Conservation (phyloP, 164 flowering plant genomes). For the Santalum album region DNA sequence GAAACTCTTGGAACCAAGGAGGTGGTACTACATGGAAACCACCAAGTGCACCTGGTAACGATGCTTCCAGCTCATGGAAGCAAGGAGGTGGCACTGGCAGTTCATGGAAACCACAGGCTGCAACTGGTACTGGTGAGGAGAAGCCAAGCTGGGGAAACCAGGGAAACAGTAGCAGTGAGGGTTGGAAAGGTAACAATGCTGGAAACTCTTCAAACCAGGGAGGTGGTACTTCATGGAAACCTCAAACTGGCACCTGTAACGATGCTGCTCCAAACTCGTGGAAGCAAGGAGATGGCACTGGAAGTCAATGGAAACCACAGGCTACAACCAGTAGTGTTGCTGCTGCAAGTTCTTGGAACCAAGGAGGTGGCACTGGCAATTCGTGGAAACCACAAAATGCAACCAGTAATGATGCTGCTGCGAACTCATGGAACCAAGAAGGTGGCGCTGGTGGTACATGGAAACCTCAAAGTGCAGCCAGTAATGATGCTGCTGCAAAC, state of each 20-base stretch:
- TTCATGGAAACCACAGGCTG: not conserved
- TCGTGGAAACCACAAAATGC: too few relatives aligned
- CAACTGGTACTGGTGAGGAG: conserved; percentile 13
- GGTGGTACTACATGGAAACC: conserved; percentile 6
- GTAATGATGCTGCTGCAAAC: too few relatives aligned
- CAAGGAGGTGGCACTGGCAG: not conserved
- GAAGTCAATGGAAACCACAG: not conserved
- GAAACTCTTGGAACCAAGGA: conserved; percentile 17
- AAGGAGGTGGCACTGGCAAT: too few relatives aligned
- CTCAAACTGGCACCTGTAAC: not conserved
- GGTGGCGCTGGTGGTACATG: not conserved
- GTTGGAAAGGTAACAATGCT: conserved; percentile 13
- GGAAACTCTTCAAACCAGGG: conserved; percentile 17
- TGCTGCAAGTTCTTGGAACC: too few relatives aligned
- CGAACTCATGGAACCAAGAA: not conserved
- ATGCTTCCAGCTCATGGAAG: not conserved
- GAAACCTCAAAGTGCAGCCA: not conserved
- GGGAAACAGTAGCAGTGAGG: conserved; percentile 7
- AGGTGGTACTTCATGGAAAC: conserved; percentile 6
- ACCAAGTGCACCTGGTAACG: not conserved
- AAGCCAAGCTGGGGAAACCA: conserved; percentile 19
- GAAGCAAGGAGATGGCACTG: not conserved
- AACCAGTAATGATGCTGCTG: conserved; percentile 5
- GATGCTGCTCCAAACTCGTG: not conserved
- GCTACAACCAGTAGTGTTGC: conserved; percentile 16